Evolutionary conservation across 2,329 filamentous ascomycete genomes (phyloP).

Genomic region (Arachnomyces sp.): DNA sequence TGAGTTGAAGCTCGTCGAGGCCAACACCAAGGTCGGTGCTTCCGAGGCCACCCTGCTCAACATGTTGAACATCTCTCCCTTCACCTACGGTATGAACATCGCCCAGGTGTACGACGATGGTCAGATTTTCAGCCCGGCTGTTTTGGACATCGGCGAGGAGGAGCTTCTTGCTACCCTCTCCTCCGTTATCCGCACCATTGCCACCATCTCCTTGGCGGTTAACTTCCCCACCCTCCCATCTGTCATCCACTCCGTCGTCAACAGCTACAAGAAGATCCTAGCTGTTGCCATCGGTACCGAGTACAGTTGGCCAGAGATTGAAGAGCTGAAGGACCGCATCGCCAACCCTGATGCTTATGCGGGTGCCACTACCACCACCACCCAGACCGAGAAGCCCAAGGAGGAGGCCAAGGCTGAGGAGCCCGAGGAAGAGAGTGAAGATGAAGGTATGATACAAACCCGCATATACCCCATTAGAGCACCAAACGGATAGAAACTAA

Average conservation of each 20-base stretch:
- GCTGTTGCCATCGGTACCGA: slow-evolving; percentile 85
- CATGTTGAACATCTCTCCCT: slow-evolving; percentile 99
- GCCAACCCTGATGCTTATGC: slow-evolving; percentile 98
- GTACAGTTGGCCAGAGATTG: slow-evolving; percentile 88
- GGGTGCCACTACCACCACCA: slow-evolving; percentile 63
- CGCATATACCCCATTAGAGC: slow-evolving; percentile 33
- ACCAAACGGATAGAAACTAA: slow-evolving; percentile 33
- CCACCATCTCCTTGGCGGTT: slow-evolving; percentile 80
- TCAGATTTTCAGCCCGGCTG: slow-evolving; percentile 75
- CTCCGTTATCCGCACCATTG: slow-evolving; percentile 75
- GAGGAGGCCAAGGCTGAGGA: slow-evolving; percentile 45
- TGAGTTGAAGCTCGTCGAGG: slow-evolving; percentile 96
- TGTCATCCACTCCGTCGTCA: slow-evolving; percentile 92
- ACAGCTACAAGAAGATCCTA: slow-evolving; percentile 91
- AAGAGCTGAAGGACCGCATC: slow-evolving; percentile 98
- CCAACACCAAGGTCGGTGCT: slow-evolving; percentile 86
- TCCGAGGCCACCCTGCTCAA: slow-evolving; percentile 98
- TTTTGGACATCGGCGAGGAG: slow-evolving; percentile 90
- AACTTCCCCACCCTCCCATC: slow-evolving; percentile 96
- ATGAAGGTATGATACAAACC: slow-evolving; percentile 43
- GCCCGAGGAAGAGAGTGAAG: slow-evolving; percentile 54
- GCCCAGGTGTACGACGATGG: slow-evolving; percentile 95
- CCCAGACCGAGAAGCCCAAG: slow-evolving; percentile 35
- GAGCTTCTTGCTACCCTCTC: slow-evolving; percentile 82
- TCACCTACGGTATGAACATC: slow-evolving; percentile 98